These are phyloP conservation scores for Parmelia sp. DNA, from an alignment of 495 filamentous ascomycete species.

Conservation along the genomic window DNA sequence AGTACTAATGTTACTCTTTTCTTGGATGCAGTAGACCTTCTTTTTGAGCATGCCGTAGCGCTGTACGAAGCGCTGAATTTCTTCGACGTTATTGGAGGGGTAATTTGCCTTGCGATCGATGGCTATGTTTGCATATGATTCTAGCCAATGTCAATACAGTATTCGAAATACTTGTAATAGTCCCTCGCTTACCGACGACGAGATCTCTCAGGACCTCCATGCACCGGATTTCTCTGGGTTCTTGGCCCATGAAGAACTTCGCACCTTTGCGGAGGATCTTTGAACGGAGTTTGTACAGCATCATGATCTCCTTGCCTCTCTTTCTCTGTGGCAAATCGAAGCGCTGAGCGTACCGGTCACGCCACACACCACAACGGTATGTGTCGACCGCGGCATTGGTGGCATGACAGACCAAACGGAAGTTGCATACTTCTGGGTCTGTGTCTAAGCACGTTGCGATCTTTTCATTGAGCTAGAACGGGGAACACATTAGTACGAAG, in stretches of 20 bases:
- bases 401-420: conserved; percentile 30
- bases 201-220: conserved; percentile 25
- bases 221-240: conserved; percentile 15
- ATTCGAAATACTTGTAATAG: background rate
- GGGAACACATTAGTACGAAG: background rate
- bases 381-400: conserved; percentile 21
- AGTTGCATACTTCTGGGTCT: conserved; percentile 33
- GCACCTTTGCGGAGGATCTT: conserved; percentile 5
- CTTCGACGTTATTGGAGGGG: conserved; percentile 21
- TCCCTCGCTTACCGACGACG: conserved; percentile 20
- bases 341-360: conserved; percentile 29
- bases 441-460: conserved; percentile 34
- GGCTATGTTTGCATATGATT: conserved; percentile 16
- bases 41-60: conserved; percentile 19
- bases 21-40: background rate
- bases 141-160: conserved; percentile 9
- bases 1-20: background rate
- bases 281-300: conserved; percentile 26
- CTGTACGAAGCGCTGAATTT: conserved; percentile 16
- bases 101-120: background rate
- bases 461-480: conserved; percentile 36
- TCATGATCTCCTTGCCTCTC: conserved; percentile 27
- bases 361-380: conserved; percentile 32
- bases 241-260: conserved; percentile 8
- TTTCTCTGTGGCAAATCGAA: conserved; percentile 33